These are phyloP conservation scores for Paecilomyces fulvus DNA, from an alignment of 2,329 filamentous ascomycete genomes.

Conservation along the genomic window DNA sequence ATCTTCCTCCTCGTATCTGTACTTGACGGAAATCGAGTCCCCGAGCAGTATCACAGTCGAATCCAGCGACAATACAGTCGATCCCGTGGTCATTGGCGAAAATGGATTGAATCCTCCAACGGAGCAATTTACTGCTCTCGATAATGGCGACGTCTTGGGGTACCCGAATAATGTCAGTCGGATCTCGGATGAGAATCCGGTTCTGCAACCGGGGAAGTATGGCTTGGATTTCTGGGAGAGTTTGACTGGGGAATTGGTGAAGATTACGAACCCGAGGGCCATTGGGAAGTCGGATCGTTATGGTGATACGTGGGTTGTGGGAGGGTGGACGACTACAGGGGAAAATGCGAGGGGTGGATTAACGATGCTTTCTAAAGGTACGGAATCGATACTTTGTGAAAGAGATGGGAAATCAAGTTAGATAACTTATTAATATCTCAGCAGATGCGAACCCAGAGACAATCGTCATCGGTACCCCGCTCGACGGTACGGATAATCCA, in stretches of 20 bases:
- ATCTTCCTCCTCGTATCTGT: slow-evolving; percentile 49
- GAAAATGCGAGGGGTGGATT: slow-evolving; percentile 56
- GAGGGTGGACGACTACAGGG: slow-evolving; percentile 56
- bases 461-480: slow-evolving; percentile 55
- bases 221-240: slow-evolving; percentile 70
- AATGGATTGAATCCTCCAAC: slow-evolving; percentile 52
- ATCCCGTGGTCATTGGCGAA: slow-evolving; percentile 53
- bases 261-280: slow-evolving; percentile 48
- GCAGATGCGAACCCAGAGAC: slow-evolving; percentile 61
- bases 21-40: slow-evolving; percentile 54
- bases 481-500: slow-evolving; percentile 57
- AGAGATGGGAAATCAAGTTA: too few species aligned
- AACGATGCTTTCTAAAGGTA: slow-evolving; percentile 51
- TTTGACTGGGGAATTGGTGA: slow-evolving; percentile 59
- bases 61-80: slow-evolving; percentile 47
- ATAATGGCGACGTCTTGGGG: slow-evolving; percentile 56
- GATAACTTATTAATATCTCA: too few species aligned
- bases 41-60: slow-evolving; percentile 48
- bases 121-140: slow-evolving; percentile 52
- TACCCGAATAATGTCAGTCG: slow-evolving; percentile 55
- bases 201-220: slow-evolving; percentile 51
- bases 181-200: slow-evolving; percentile 53
- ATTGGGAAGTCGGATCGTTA: slow-evolving; percentile 54
- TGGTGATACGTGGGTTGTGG: slow-evolving; percentile 62
- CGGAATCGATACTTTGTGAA: background rate